phyloP scores from a whole-genome alignment of 148 eudicot species.

The Rhododendron williamsianum region DNA sequence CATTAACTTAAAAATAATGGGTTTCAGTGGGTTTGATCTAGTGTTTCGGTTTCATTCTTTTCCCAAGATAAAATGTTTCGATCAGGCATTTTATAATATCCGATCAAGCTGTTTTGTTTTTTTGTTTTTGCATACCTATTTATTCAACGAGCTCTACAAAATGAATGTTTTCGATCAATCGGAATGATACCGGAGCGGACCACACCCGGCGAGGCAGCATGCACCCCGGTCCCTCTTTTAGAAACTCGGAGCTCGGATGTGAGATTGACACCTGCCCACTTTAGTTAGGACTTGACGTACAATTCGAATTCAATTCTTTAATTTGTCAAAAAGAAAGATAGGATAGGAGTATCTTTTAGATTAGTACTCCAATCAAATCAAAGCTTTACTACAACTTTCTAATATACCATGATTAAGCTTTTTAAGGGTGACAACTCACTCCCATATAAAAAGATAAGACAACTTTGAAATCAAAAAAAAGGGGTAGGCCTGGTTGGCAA shows the following conservation, averaged over 20 bases:
- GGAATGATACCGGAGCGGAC: no score
- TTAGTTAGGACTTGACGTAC: neutral
- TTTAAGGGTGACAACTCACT: constrained; percentile 23
- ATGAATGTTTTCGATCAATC: no score
- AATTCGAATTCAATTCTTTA: neutral
- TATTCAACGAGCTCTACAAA: no score
- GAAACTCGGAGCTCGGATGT: neutral
- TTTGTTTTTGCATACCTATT: no score
- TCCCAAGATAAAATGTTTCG: no score
- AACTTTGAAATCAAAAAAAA: neutral
- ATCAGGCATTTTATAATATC: no score
- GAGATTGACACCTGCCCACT: neutral
- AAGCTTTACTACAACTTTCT: constrained; percentile 17
- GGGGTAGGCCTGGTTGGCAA: neutral
- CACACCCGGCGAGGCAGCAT: no score
- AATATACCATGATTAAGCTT: constrained; percentile 15
- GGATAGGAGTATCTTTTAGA: neutral
- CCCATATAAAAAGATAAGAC: constrained; percentile 14
- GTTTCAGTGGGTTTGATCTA: no score
- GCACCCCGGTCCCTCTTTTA: no score
- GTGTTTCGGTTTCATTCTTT: no score
- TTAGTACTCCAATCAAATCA: constrained; percentile 12
- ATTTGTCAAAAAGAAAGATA: neutral
- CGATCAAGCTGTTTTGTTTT: rapidly evolving
- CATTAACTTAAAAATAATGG: no score